These are phyloP conservation scores for Leptographium procerum DNA, from an alignment of 2,329 filamentous ascomycete species.

Conservation along the genomic window DNA sequence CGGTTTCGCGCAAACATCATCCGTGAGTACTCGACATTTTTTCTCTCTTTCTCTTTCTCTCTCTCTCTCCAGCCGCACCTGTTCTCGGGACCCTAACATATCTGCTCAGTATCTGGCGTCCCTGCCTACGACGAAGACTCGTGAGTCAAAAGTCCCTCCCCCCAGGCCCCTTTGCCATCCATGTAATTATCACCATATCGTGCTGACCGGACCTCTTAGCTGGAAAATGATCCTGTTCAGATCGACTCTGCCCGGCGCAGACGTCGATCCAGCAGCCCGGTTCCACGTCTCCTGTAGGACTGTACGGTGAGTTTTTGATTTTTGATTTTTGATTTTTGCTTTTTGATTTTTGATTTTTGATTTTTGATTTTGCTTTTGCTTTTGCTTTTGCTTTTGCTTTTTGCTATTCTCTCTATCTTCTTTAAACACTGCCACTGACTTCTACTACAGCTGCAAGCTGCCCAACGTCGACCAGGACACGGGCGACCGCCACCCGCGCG, in stretches of 20 bases:
- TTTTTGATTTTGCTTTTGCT: too few species aligned
- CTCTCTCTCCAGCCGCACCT: too few species aligned
- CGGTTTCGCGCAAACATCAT: constrained; percentile 65
- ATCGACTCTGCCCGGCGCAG: constrained; percentile 31
- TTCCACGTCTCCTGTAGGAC: too few species aligned
- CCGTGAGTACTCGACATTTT: constrained; percentile 32
- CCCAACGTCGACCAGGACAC: neutral
- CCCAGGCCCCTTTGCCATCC: neutral
- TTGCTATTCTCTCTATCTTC: too few species aligned
- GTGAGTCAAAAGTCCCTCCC: neutral
- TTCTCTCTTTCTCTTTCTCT: neutral
- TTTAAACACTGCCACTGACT: too few species aligned
- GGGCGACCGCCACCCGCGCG: neutral
- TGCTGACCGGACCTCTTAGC: constrained; percentile 13
- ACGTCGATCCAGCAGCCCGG: neutral
- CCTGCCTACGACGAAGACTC: constrained; percentile 55
- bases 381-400: too few species aligned
- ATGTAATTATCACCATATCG: neutral
- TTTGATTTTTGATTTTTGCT: too few species aligned
- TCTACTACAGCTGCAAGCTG: too few species aligned
- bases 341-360: too few species aligned
- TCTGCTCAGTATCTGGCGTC: constrained; percentile 33
- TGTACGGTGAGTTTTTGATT: too few species aligned
- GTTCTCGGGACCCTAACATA: neutral
- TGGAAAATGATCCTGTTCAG: constrained; percentile 53